Evolutionary conservation across 2,329 filamentous ascomycete species (phyloP).

Genomic region (Talaromyces funiculosus): DNA sequence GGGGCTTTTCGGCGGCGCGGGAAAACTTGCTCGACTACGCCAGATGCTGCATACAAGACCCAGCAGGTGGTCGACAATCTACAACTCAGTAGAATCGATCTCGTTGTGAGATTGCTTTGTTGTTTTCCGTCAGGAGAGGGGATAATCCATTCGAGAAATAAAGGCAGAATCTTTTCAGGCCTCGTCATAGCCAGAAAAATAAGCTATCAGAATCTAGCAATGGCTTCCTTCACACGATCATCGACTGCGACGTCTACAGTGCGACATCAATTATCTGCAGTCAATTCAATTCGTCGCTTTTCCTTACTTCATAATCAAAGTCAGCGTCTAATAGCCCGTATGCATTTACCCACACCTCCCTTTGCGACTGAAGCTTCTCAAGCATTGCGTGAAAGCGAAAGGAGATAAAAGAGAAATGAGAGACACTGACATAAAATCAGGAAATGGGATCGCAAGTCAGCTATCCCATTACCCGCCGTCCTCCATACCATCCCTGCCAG

Average conservation of each 20-base stretch:
- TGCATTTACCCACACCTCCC: background rate
- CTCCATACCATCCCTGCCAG: slow-evolving; percentile 16
- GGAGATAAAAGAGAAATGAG: background rate
- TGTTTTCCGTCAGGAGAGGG: background rate
- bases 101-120: background rate
- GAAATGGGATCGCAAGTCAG: slow-evolving; percentile 20
- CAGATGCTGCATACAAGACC: background rate
- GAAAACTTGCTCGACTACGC: slow-evolving; percentile 9
- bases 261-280: slow-evolving; percentile 30
- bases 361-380: background rate
- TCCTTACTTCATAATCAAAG: slow-evolving; percentile 20
- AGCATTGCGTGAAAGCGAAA: background rate
- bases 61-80: background rate
- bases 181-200: background rate
- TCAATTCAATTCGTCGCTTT: slow-evolving; percentile 22
- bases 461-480: slow-evolving; percentile 18
- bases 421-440: slow-evolving; percentile 17
- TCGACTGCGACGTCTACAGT: slow-evolving; percentile 28
- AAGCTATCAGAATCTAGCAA: slow-evolving; percentile 1
- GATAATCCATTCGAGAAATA: background rate
- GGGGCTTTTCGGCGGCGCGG: slow-evolving; percentile 8
- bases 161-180: background rate
- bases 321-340: background rate
- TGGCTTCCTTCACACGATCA: slow-evolving; percentile 17
- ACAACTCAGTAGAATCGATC: background rate